Evolutionary conservation across 2,329 filamentous ascomycete genomes (phyloP).

Genomic region (Sporothrix brasiliensis): DNA sequence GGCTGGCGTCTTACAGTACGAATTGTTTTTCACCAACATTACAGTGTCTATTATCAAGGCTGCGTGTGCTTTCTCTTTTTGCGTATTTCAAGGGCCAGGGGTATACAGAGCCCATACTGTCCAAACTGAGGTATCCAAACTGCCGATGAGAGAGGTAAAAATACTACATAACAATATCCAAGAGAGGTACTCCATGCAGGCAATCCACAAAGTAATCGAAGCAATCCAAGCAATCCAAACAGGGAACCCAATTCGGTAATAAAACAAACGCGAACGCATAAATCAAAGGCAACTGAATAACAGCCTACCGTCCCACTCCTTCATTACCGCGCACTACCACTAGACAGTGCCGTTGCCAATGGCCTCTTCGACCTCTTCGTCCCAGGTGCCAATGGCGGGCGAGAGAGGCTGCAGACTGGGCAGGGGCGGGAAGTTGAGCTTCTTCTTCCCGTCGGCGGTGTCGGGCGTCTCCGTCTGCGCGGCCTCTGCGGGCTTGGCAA

Average conservation of each 20-base stretch:
- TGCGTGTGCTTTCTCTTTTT: constrained; percentile 12
- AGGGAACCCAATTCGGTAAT: background rate
- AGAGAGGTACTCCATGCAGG: background rate
- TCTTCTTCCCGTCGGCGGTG: constrained; percentile 22
- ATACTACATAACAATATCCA: background rate
- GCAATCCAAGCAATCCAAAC: background rate
- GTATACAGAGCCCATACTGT: background rate
- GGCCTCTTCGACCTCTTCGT: constrained; percentile 60
- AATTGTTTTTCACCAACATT: background rate
- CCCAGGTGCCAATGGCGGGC: constrained; percentile 55
- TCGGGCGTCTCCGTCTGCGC: constrained; percentile 28
- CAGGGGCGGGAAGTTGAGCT: constrained; percentile 30
- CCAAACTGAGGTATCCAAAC: background rate
- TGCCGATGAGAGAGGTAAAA: background rate
- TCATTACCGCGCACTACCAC: background rate
- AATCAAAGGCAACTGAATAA: background rate
- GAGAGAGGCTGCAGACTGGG: constrained; percentile 42
- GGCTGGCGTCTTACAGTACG: background rate
- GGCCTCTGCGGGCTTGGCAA: constrained; percentile 3
- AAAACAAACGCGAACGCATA: background rate
- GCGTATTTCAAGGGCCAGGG: background rate
- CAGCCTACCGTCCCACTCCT: background rate
- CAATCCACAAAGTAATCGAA: background rate
- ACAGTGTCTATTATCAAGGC: background rate
- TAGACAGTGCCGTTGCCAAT: constrained; percentile 40